phyloP scores from a whole-genome alignment of 2,329 filamentous ascomycete genomes.

The Epichloe brachyelytri region DNA sequence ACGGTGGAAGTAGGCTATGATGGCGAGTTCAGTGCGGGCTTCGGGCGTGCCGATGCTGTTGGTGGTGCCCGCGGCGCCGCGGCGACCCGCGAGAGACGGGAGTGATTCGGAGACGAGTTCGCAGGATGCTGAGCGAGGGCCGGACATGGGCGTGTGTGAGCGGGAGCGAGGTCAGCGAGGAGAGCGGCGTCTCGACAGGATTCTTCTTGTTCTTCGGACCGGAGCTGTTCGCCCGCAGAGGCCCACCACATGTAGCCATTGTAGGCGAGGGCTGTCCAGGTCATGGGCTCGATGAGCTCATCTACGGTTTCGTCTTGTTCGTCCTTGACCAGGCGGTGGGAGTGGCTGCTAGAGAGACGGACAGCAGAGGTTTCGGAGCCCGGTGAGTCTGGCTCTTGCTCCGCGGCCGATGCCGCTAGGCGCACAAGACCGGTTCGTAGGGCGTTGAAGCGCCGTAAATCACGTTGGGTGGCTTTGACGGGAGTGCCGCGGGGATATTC shows the following conservation, averaged over 20 bases:
- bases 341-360: slow-evolving; percentile 15
- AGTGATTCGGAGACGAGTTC: slow-evolving; percentile 30
- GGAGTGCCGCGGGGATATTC: slow-evolving; percentile 49
- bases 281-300: slow-evolving; percentile 46
- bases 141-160: slow-evolving; percentile 18
- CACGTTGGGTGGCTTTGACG: slow-evolving; percentile 79
- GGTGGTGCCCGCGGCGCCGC: slow-evolving; percentile 11
- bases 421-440: slow-evolving; percentile 51
- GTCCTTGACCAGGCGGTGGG: slow-evolving; percentile 17
- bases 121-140: slow-evolving; percentile 18
- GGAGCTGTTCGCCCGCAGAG: slow-evolving; percentile 60
- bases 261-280: slow-evolving; percentile 66
- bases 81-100: slow-evolving; percentile 28
- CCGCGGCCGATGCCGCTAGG: slow-evolving; percentile 19
- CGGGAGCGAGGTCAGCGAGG: slow-evolving; percentile 36
- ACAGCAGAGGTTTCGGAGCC: slow-evolving; percentile 14
- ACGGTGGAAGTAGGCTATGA: slow-evolving; percentile 73
- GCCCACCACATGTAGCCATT: slow-evolving; percentile 86
- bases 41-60: slow-evolving; percentile 2
- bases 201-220: slow-evolving; percentile 48
- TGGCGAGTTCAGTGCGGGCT: slow-evolving; percentile 48
- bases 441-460: slow-evolving; percentile 65
- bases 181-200: slow-evolving; percentile 40
- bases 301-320: slow-evolving; percentile 38
- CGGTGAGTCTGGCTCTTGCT: slow-evolving; percentile 16